Evolutionary conservation across 2,329 filamentous ascomycete species (phyloP), one percentile per base, ranked within the genome.

Genomic region (Grosmannia clavigera): DNA sequence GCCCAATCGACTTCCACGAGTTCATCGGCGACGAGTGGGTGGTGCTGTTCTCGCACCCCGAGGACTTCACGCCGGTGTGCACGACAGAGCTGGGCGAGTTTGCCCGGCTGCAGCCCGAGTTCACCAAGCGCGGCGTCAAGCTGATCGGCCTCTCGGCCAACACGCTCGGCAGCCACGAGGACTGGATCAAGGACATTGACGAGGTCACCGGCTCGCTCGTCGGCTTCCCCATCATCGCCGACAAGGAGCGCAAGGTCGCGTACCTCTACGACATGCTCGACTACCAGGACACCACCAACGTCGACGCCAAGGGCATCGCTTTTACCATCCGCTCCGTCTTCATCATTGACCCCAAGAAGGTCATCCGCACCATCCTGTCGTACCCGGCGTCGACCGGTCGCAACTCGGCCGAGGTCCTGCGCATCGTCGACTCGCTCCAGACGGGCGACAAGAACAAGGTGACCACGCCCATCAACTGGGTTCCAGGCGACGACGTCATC

Each of bases 291-390:
- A 82, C 85, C 68, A 88, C 85, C 77, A 91, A 91, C 75, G 85
- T 91, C 61, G 87, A 91, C 73, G 74, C 81, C 69, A 90, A 90
- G 81, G 87, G 87, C 67, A 88, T 92, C 67, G 90, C 91, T 60
- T 92, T 95, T 77, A 96, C 92, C 68, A 95, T 96, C 76, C 90
- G 92, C 69, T 90, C 88, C 67, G 92, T 96, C 71, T 96, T 95
- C 81, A 81, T 96, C 76, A 94, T 96, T 73, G 91, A 96, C 78
- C 91, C 91, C 65, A 84, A 83, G 75, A 96, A 95, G 85, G 92
- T 87, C 74, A 94, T 96, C 76, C 87, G 92, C 68, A 84, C 92
- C 72, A 95, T 90, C 73, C 87, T 96, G 78, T 86, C 88, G 71
- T 96, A 96, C 80, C 92, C 92, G 52, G 91, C 92, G 63, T 92